Percentiles rank a stretch among this genome's conserved stretches.
These are phyloP conservation scores for Pyricularia pennisetigena DNA, from an alignment of 2,329 filamentous ascomycete species.

Conservation along the genomic window DNA sequence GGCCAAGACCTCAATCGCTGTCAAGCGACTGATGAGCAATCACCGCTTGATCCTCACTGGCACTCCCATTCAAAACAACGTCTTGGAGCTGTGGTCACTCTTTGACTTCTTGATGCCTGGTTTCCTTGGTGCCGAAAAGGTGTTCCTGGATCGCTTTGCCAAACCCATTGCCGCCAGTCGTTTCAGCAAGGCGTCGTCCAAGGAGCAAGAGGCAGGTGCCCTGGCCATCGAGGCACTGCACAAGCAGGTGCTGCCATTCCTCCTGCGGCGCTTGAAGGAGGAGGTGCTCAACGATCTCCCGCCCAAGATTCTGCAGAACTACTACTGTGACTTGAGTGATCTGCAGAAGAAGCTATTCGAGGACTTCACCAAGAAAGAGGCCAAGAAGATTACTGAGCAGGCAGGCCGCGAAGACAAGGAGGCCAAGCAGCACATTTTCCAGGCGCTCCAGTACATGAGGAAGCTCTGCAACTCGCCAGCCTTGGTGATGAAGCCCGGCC, in stretches of 20 bases:
- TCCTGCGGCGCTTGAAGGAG: slow-evolving; percentile 91
- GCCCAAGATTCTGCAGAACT: slow-evolving; percentile 97
- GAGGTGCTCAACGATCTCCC: slow-evolving; percentile 94
- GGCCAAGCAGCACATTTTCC: slow-evolving; percentile 97
- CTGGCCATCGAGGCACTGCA: slow-evolving; percentile 96
- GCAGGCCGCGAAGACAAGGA: slow-evolving; percentile 81
- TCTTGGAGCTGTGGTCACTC: slow-evolving; percentile 91
- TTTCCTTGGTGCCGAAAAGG: slow-evolving; percentile 86
- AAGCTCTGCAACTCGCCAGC: slow-evolving; percentile 98
- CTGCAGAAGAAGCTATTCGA: slow-evolving; percentile 93
- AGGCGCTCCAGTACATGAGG: slow-evolving; percentile 97
- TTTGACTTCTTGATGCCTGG: slow-evolving; percentile 99
- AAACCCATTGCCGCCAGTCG: slow-evolving; percentile 92
- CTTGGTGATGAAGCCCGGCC: slow-evolving; percentile 88
- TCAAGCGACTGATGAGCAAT: slow-evolving; percentile 83
- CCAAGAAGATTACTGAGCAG: slow-evolving; percentile 76
- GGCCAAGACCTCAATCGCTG: slow-evolving; percentile 87
- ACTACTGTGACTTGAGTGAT: slow-evolving; percentile 96
- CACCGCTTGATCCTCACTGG: slow-evolving; percentile 94
- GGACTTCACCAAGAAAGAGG: slow-evolving; percentile 89
- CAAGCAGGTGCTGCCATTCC: slow-evolving; percentile 94
- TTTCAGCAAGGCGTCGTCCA: slow-evolving; percentile 94
- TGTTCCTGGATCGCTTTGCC: slow-evolving; percentile 91
- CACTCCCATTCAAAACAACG: slow-evolving; percentile 96
- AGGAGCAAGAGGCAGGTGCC: slow-evolving; percentile 94